Percentiles rank a stretch among this genome's conserved stretches.
Evolutionary conservation across 345 rosid species (phyloP).

Genomic region (Anacardium occidentale): DNA sequence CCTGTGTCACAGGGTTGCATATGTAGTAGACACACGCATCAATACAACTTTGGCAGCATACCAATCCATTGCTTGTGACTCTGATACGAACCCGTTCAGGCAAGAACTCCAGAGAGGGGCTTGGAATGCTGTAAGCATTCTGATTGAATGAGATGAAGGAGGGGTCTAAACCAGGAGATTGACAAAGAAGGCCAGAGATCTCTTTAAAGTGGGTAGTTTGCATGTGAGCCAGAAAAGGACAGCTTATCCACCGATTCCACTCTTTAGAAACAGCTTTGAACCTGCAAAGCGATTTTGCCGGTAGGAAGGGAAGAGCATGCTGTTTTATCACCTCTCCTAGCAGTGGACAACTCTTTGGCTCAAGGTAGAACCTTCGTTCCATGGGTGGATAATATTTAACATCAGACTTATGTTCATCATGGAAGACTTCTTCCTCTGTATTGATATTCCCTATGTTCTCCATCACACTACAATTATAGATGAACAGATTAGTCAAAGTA

Average conservation of each 20-base stretch:
- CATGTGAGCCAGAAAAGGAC: slow-evolving; percentile 43
- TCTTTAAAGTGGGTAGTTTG: slow-evolving; percentile 30
- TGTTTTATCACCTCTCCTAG: slow-evolving; percentile 27
- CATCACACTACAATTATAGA: not conserved
- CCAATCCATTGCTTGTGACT: slow-evolving; percentile 38
- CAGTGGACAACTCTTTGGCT: not conserved
- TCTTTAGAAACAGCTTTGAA: slow-evolving; percentile 39
- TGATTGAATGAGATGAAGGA: slow-evolving; percentile 29
- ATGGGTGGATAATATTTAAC: not conserved
- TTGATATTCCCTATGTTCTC: too few species aligned
- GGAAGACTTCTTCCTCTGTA: not conserved
- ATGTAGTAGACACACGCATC: slow-evolving; percentile 30
- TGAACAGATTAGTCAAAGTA: not conserved
- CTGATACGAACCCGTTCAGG: slow-evolving; percentile 27
- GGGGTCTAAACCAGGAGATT: slow-evolving; percentile 24
- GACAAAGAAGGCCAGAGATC: slow-evolving; percentile 40
- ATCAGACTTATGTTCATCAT: not conserved
- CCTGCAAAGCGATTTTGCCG: slow-evolving; percentile 45
- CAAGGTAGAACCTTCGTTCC: not conserved
- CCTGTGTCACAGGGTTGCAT: slow-evolving; percentile 45
- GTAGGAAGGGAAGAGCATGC: slow-evolving; percentile 37
- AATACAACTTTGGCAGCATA: slow-evolving; percentile 33
- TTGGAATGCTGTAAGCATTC: slow-evolving; percentile 34
- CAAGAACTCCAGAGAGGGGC: slow-evolving; percentile 30
- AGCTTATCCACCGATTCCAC: slow-evolving; percentile 34